Evolutionary conservation across 495 filamentous ascomycete species (phyloP), one percentile per base, ranked within the genome.

Genomic region (Penicillium silybi): DNA sequence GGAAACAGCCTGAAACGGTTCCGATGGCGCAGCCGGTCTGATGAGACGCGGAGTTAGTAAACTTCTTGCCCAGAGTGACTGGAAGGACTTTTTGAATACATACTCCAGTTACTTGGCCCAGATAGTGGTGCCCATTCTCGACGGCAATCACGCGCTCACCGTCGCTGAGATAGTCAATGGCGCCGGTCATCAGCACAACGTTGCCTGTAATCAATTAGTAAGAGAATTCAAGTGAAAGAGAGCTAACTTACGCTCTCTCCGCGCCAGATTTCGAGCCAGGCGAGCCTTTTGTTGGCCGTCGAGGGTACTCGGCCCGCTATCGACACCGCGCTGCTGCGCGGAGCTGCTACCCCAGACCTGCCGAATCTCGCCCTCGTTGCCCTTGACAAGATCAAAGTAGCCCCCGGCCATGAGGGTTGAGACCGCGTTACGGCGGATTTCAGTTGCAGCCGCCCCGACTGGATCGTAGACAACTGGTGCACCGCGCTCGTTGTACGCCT

Each of bases 351-450:
- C 78, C 46, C 78, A 79, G 1, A 91, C 80, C n/a, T 86, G 83
- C 25, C 76, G 70, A 50, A 98, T 92, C 68, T 98, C 93, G 44
- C 85, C 83, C 66, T 95, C 92, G 64, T 98, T 98, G 22, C 93
- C 93, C 68, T 97, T 98, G 68, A 98, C 90, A 18, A 96, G 75
- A 66, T 88, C 83, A 54, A 93, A 87, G 62, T 88, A 87, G 26
- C 89, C 90, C 6, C 70, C 79, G 1, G 79, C 74, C 66, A 96
- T 72, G n/a, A 98, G 79, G 10, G 77, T 77, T 34, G 81, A 83
- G 29, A 93, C 81, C 0, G 88, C 85, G 1, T 77, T 74, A 23
- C 86, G 83, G 22, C 93, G 82, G 11, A 89, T 76, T 3, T 74
- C 53, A 2, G 92, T 97, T 6, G 93, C 93, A 18, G 89, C 92